Evolutionary conservation across 768 basidiomycete genomes (phyloP), one percentile per base, ranked within the genome.

Genomic region (Agaricus sinodeliciosus): DNA sequence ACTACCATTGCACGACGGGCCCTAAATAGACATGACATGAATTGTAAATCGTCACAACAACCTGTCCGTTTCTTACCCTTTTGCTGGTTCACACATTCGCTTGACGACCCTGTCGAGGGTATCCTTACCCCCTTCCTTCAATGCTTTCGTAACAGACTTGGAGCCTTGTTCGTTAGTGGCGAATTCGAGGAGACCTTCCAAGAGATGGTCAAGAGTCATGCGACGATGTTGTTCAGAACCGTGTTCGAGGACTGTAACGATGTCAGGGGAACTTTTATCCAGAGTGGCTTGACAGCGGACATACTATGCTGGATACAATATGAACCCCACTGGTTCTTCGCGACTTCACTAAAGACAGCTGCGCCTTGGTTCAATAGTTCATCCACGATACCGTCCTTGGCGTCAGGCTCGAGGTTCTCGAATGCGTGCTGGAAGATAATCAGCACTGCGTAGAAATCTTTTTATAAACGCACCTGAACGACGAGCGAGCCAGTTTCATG

Each of bases 401-500:
- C 88, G 31, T 80, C 81, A 36, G 87, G 83, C 65, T 90, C 89
- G 0, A 90, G 76, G 62, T 91, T 90, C 67, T 90, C 88, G 60
- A 91, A 91, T 0, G 87, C 88, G 53, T 90, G 88, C 85, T 88
- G 59, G 19, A 15, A 39, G 35, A 36, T 35, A 35, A 27, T 56
- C 55, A 37, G 58, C 31, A 36, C 43, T 15, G 40, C 36, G 5
- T 6, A 47, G 39, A 13, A 12, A 26, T 47, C 0, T 9, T 15
- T 25, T 4, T 48, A 11, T 36, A 36, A 28, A 48, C 67, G 55
- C 61, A 89, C 89, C 78, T 90, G 89, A 44, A 91, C 89, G 43
- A 92, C 89, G 22, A 92, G 77, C 16, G 89, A 92, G 7, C 90
- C 90, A 0, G 90, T 93, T 69, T 93, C 90, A 61, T 93, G 90